Evolutionary conservation across 2,329 filamentous ascomycete species (phyloP).

Genomic region (Fulvia fulva): DNA sequence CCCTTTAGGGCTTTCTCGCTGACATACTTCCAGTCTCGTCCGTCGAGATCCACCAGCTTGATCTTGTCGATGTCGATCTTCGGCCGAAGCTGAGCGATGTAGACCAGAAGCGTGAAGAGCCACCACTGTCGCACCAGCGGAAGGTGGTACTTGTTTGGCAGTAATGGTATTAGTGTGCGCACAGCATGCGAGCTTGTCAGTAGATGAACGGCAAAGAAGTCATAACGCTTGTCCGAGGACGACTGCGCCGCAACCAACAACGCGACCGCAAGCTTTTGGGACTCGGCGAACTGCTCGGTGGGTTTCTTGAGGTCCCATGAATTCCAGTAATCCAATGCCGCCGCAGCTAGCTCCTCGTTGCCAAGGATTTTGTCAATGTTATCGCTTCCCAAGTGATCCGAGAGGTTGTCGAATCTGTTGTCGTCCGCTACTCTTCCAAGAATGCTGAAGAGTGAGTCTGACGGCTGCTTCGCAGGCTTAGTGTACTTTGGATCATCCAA

Average conservation of each 20-base stretch:
- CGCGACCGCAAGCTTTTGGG: conserved; percentile 55
- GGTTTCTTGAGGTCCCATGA: conserved; percentile 72
- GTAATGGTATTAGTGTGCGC: conserved; percentile 73
- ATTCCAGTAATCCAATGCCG: conserved; percentile 85
- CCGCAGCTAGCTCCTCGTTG: conserved; percentile 65
- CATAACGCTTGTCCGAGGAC: conserved; percentile 57
- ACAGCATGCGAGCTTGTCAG: conserved; percentile 85
- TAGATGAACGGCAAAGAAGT: conserved; percentile 78
- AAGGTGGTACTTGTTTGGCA: conserved; percentile 70
- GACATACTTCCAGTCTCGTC: conserved; percentile 73
- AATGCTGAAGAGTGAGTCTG: conserved; percentile 63
- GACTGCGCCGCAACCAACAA: conserved; percentile 56
- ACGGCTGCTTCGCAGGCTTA: conserved; percentile 56
- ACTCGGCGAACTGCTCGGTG: conserved; percentile 69
- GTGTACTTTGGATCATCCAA: conserved; percentile 71
- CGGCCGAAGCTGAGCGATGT: conserved; percentile 71
- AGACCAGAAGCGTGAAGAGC: conserved; percentile 74
- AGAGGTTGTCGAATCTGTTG: conserved; percentile 63
- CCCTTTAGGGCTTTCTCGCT: conserved; percentile 67
- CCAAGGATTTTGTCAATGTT: conserved; percentile 67
- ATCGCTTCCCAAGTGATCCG: conserved; percentile 53
- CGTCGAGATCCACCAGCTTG: conserved; percentile 55
- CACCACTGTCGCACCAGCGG: conserved; percentile 81
- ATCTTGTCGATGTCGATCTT: conserved; percentile 64
- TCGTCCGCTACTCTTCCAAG: conserved; percentile 67